Percentiles rank a stretch among this genome's conserved stretches.
phyloP scores from a whole-genome alignment of 345 rosid genomes.

The Hirschfeldia incana region DNA sequence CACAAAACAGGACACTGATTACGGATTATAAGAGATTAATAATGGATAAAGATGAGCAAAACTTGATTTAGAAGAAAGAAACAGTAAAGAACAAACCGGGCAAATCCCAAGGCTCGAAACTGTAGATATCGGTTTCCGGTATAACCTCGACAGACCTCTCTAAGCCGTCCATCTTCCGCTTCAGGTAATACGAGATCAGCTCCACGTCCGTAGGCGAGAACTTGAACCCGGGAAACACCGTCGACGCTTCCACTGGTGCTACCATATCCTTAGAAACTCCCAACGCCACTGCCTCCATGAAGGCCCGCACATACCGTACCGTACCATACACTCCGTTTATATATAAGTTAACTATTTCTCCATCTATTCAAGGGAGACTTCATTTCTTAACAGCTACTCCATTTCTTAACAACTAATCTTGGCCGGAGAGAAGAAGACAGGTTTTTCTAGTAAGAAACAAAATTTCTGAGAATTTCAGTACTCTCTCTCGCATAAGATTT shows the following conservation, averaged over 20 bases:
- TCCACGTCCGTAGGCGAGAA: constrained; percentile 84
- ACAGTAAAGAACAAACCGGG: constrained; percentile 52
- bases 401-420: no score
- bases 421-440: no score
- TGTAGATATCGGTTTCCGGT: constrained; percentile 64
- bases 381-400: no score
- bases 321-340: no score
- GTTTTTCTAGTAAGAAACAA: no score
- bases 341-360: no score
- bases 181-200: constrained; percentile 70
- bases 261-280: constrained; percentile 47
- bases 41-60: not conserved
- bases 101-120: constrained; percentile 83
- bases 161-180: constrained; percentile 71
- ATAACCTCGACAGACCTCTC: constrained; percentile 70
- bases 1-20: no score
- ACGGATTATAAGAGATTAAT: no score
- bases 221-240: constrained; percentile 77
- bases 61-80: not conserved
- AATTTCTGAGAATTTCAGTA: not conserved
- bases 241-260: constrained; percentile 54
- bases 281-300: constrained; percentile 17
- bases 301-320: not conserved
- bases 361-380: no score
- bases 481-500: not conserved